Base-by-base conservation (phyloP, 805 yeast genomes). In the Candida argentea region DNA sequence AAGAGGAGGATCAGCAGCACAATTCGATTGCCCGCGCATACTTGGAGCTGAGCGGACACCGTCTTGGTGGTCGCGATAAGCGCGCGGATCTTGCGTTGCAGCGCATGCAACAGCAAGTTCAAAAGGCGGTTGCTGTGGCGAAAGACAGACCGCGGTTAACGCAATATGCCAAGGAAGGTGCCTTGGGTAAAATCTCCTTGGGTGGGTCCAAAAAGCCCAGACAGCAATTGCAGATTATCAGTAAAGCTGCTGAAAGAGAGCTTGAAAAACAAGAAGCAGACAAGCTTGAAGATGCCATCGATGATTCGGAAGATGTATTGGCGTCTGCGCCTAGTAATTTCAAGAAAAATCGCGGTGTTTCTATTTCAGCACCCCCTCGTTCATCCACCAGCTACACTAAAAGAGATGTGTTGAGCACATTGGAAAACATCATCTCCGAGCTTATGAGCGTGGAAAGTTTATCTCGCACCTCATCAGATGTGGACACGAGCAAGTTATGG, bases 101-200 rank as follows among this genome's bases (percentile, higher is more conserved):
- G 62, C 77, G 96, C 65, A 84, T 91, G 95, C 96, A 89, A 59
- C 95, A 86, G 52, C 97, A 89, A 61, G 95, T 89, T 29, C 93
- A 86, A 48, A 84, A 82, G 46, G 97, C 97, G 10, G 96, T 89
- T 11, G 82, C 89, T 30, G 89, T 84, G 22, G 98, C 96, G 14
- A 83, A 84, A 50, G 95, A 85, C 45, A 73, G 85, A 59, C 80
- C 84, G 30, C 76, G 76, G 56, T 59, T 68, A 21, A 67, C 69
- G 24, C 76, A 69, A 37, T 73, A 73, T 42, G 73, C 74, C 17
- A 70, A 70, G 44, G 94, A 79, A 46, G 95, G 95, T 43, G 91
- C 94, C 2, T 65, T 89, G 34, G 96, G 97, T 42, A 83, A 79
- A 55, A 80, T 86, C 33, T 72, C 87, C 8, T 65, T 76, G 41